A percentile compares a stretch with the other conserved stretches of the same genome.
These are phyloP conservation scores for Pyrus hybrid DNA, from an alignment of 331 rosid genomes.

Conservation along the genomic window DNA sequence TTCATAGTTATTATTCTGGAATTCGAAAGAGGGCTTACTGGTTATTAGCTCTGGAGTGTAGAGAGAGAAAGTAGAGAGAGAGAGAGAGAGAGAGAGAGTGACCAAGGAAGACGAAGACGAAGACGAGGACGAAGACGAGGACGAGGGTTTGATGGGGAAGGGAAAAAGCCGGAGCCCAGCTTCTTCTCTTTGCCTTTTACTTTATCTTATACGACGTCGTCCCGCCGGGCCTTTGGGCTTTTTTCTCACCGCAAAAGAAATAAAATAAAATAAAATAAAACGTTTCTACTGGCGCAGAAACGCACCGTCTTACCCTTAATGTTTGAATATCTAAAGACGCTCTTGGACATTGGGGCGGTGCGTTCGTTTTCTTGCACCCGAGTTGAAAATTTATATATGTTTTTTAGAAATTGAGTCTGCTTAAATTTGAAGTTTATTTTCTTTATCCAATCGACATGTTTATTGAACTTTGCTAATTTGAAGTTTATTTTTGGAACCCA, in stretches of 20 bases:
- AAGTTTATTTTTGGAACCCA: too few species aligned
- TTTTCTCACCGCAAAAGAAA: too few species aligned
- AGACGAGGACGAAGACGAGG: background rate
- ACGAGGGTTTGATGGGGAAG: background rate
- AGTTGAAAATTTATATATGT: too few species aligned
- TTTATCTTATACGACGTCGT: background rate
- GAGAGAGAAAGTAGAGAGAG: background rate
- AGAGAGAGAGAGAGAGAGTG: background rate
- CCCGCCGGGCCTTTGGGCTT: background rate
- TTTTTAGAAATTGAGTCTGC: too few species aligned
- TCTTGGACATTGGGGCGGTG: too few species aligned
- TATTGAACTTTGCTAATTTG: too few species aligned
- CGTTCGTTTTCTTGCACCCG: too few species aligned
- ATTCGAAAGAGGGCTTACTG: background rate
- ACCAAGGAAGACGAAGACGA: background rate
- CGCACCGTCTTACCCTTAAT: background rate
- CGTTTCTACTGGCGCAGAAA: background rate
- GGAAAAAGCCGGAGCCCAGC: background rate
- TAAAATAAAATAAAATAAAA: background rate
- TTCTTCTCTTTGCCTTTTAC: too few species aligned
- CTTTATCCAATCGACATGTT: too few species aligned
- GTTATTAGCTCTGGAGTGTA: constrained; percentile 1
- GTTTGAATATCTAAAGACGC: too few species aligned
- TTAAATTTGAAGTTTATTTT: too few species aligned
- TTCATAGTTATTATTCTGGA: background rate